These are phyloP conservation scores for Aspergillus uvarum DNA, from an alignment of 2,329 filamentous ascomycete species.

Conservation along the genomic window DNA sequence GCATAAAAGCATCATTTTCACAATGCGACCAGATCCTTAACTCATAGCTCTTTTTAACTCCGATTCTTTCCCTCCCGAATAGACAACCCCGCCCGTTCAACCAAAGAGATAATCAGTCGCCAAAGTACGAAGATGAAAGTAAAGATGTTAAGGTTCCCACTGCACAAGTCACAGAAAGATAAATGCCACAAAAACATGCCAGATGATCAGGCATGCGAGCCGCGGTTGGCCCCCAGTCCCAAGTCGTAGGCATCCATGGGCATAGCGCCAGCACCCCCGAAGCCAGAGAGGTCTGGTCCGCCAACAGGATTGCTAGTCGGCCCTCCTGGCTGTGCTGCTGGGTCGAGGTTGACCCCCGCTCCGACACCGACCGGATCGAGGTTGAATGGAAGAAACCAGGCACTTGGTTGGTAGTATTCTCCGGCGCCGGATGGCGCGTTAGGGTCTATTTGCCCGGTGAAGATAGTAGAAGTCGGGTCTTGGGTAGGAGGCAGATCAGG, in stretches of 20 bases:
- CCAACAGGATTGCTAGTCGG: constrained; percentile 5
- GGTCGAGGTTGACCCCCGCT: constrained; percentile 19
- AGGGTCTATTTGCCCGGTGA: constrained; percentile 38
- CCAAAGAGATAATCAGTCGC: background rate
- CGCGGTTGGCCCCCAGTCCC: constrained; percentile 22
- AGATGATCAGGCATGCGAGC: constrained; percentile 13
- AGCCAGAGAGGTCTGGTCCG: constrained; percentile 22
- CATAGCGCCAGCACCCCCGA: constrained; percentile 23
- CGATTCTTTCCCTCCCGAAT: background rate
- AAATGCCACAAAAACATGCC: background rate
- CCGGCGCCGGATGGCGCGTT: constrained; percentile 36
- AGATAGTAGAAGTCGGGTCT: constrained; percentile 29
- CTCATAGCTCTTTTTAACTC: background rate
- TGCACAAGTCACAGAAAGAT: background rate
- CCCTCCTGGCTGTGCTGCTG: constrained; percentile 14
- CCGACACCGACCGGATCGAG: constrained; percentile 61
- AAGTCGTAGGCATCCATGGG: constrained; percentile 30
- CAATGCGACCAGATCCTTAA: background rate
- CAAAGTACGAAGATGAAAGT: background rate
- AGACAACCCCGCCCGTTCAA: background rate
- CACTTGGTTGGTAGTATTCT: constrained; percentile 53
- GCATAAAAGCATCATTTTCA: background rate
- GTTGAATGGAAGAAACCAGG: constrained; percentile 94
- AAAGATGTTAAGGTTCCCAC: background rate
- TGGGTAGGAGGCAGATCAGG: constrained; percentile 19